Percentiles rank a stretch among this genome's conserved stretches.
Conservation (phyloP, 441 rosid species). For the Eutrema salsugineum region DNA sequence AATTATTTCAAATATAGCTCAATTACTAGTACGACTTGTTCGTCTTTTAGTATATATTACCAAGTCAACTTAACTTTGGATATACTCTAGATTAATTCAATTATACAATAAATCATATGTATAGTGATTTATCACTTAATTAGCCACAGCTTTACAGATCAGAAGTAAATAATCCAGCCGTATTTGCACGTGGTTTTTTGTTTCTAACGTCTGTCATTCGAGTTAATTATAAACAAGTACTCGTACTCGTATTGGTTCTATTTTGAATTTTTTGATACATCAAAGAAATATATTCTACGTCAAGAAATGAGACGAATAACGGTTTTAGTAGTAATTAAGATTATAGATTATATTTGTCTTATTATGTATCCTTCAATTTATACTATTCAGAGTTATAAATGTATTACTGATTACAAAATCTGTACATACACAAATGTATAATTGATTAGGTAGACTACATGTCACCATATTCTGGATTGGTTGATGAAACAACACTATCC, state of each 20-base stretch:
- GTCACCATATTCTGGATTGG: slow-evolving; percentile 28
- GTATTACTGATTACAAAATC: slow-evolving; percentile 16
- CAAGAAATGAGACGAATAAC: neutral
- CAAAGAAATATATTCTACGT: neutral
- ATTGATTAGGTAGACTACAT: slow-evolving; percentile 25
- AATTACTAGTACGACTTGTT: neutral
- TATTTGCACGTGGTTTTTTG: slow-evolving; percentile 14
- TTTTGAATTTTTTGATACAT: neutral
- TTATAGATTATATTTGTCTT: neutral
- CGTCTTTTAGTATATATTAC: slow-evolving; percentile 13
- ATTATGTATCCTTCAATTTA: neutral
- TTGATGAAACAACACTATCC: slow-evolving; percentile 30
- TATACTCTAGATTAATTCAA: slow-evolving; percentile 10
- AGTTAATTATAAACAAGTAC: neutral
- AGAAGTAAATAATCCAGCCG: slow-evolving; percentile 21
- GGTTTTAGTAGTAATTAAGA: neutral
- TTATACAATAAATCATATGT: neutral
- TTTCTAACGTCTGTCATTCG: slow-evolving; percentile 8
- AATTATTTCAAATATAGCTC: neutral
- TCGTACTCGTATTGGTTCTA: neutral
- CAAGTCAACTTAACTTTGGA: slow-evolving; percentile 27
- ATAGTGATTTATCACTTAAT: neutral
- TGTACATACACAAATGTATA: neutral
- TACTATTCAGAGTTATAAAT: neutral
- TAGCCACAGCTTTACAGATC: slow-evolving; percentile 23